phyloP scores from a whole-genome alignment of 441 rosid genomes.

The Kokia cookei region DNA sequence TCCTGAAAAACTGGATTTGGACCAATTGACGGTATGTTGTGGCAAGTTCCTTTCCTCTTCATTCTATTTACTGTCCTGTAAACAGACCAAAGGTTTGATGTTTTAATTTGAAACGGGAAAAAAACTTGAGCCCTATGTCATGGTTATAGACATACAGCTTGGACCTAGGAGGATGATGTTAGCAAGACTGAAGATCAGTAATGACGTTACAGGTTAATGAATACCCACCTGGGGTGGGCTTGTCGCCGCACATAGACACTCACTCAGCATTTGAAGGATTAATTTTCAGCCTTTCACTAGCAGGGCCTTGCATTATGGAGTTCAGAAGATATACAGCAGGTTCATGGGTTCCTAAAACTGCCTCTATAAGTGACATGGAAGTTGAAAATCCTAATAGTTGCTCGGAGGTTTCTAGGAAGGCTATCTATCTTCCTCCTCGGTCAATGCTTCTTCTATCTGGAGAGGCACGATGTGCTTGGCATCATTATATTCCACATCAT shows the following conservation, averaged over 20 bases:
- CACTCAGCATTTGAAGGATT: slow-evolving; percentile 94
- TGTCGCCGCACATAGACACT: slow-evolving; percentile 95
- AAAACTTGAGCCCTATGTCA: neutral
- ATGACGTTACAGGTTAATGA: slow-evolving; percentile 68
- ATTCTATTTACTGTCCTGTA: neutral
- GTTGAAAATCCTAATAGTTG: slow-evolving; percentile 27
- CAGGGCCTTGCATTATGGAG: slow-evolving; percentile 97
- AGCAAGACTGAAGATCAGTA: slow-evolving; percentile 19
- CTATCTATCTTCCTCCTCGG: slow-evolving; percentile 81
- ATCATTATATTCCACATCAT: slow-evolving; percentile 95
- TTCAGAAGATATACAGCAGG: slow-evolving; percentile 69
- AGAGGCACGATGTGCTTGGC: slow-evolving; percentile 97
- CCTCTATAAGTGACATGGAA: slow-evolving; percentile 23
- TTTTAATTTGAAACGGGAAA: neutral
- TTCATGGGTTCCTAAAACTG: slow-evolving; percentile 32
- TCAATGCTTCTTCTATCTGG: slow-evolving; percentile 84
- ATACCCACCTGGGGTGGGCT: slow-evolving; percentile 90
- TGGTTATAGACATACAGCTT: neutral
- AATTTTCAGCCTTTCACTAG: slow-evolving; percentile 91
- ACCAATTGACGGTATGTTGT: slow-evolving; percentile 73
- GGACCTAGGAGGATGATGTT: neutral
- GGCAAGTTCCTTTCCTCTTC: neutral
- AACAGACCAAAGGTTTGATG: neutral
- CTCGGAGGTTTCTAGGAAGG: slow-evolving; percentile 45
- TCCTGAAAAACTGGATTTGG: slow-evolving; percentile 40